A percentile compares a stretch with the other conserved stretches of the same genome.
These are phyloP conservation scores for Leccinum variicolor DNA, from an alignment of 768 basidiomycete species.

Conservation along the genomic window DNA sequence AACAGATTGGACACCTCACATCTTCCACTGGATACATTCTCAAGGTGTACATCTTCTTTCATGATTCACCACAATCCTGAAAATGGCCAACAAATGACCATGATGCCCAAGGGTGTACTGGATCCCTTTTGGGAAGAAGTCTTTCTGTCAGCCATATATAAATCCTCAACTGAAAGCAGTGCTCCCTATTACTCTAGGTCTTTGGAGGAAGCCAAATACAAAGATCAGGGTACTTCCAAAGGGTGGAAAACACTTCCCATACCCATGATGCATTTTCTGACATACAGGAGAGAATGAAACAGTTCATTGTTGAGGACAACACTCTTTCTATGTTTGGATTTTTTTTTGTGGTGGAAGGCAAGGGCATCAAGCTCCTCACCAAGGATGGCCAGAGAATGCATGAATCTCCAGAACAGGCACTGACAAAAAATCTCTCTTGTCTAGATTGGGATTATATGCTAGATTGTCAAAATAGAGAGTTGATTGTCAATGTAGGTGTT, in stretches of 20 bases:
- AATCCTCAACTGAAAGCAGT: too few species aligned
- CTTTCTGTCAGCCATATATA: neutral
- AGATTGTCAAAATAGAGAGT: neutral
- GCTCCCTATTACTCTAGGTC: neutral
- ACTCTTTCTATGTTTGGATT: constrained; percentile 3
- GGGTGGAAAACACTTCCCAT: neutral
- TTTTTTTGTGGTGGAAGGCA: constrained; percentile 12
- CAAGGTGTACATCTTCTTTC: constrained; percentile 5
- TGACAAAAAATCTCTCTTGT: neutral
- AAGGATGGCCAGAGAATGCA: constrained; percentile 1
- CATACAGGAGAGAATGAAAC: neutral
- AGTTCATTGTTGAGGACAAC: neutral
- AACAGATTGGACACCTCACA: neutral
- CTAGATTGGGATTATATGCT: constrained; percentile 9
- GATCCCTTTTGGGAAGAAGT: constrained; percentile 9
- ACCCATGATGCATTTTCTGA: neutral
- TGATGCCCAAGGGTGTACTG: neutral
- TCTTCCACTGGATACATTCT: neutral
- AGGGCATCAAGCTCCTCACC: constrained; percentile 14
- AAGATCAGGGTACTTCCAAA: neutral
- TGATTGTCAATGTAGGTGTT: neutral
- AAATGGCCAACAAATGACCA: neutral
- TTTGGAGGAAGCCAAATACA: constrained; percentile 1
- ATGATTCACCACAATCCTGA: constrained; percentile 5
- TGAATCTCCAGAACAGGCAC: neutral